Percentiles rank a stretch among this genome's conserved stretches.
Evolutionary conservation across 140 eudicot species (phyloP).

Genomic region (Erigeron philadelphicus): DNA sequence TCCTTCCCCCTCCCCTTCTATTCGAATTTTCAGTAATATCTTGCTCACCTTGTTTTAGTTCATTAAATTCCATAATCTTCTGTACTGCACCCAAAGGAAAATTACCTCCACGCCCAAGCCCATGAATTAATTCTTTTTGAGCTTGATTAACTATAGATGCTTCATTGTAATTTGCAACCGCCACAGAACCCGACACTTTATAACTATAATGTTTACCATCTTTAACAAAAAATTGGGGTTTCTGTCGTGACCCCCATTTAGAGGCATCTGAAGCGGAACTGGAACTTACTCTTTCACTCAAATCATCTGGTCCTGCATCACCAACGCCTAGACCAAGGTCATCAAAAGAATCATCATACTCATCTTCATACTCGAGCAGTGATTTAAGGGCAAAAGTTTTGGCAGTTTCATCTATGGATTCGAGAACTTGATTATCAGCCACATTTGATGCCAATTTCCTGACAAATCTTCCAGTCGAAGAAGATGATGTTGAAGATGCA

Average conservation of each 20-base stretch:
- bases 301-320: constrained; percentile 69
- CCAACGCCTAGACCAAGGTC: constrained; percentile 64
- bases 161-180: constrained; percentile 70
- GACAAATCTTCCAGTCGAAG: constrained; percentile 64
- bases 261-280: constrained; percentile 36
- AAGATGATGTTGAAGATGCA: constrained; percentile 41
- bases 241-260: constrained; percentile 73
- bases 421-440: constrained; percentile 41
- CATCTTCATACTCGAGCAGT: constrained; percentile 85
- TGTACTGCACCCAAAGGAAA: constrained; percentile 59
- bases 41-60: constrained; percentile 27
- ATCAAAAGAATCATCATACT: constrained; percentile 94
- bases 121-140: constrained; percentile 68
- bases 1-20: constrained; percentile 34
- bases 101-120: constrained; percentile 92
- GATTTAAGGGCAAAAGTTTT: constrained; percentile 53
- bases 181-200: constrained; percentile 86
- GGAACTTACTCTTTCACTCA: constrained; percentile 33
- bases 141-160: constrained; percentile 56
- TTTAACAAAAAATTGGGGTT: constrained; percentile 81
- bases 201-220: constrained; percentile 96
- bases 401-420: constrained; percentile 37
- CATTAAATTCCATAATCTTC: constrained; percentile 37
- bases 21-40: constrained; percentile 21
- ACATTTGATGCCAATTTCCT: constrained; percentile 44